phyloP scores from a whole-genome alignment of 202 grass and related monocot genomes.

The Elaeis oleifera region DNA sequence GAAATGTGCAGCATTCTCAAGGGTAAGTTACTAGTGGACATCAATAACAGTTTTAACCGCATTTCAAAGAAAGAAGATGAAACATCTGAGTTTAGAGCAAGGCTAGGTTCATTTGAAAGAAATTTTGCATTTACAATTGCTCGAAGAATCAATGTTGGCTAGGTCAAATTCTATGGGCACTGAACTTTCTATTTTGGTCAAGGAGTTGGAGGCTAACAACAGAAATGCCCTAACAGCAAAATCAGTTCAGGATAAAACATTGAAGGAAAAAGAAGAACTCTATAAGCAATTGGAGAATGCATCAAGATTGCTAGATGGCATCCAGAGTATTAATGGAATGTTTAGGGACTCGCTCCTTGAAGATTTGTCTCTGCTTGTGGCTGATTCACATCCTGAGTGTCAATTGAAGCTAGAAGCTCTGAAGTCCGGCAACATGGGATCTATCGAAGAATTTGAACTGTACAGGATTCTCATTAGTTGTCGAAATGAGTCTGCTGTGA shows the following conservation, averaged over 20 bases:
- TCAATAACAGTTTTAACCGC: conserved; percentile 67
- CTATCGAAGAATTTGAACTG: conserved; percentile 35
- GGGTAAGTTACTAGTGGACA: conserved; percentile 84
- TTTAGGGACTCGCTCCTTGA: conserved; percentile 36
- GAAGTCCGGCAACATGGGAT: conserved; percentile 18
- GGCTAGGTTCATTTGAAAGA: conserved; percentile 65
- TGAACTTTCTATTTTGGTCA: conserved; percentile 55
- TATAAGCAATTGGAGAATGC: conserved; percentile 19
- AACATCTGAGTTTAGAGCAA: conserved; percentile 46
- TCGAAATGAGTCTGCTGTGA: conserved; percentile 37
- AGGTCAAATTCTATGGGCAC: conserved; percentile 63
- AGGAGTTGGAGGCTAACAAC: conserved; percentile 67
- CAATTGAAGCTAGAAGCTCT: conserved; percentile 20
- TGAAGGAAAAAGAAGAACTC: conserved; percentile 31
- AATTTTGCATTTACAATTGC: conserved; percentile 68
- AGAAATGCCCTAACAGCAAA: conserved; percentile 36
- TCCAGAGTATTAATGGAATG: conserved; percentile 27
- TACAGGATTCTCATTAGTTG: conserved; percentile 29
- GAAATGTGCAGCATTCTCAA: conserved; percentile 75
- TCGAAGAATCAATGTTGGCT: conserved; percentile 84
- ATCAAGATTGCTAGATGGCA: not conserved
- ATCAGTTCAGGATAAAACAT: conserved; percentile 47
- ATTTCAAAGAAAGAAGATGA: conserved; percentile 93
- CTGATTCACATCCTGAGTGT: conserved; percentile 9
- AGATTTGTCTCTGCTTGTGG: conserved; percentile 29